A percentile compares a stretch with the other conserved stretches of the same genome.
These are phyloP conservation scores for Kockiozyma suomiensis DNA, from an alignment of 805 yeast species.

Conservation along the genomic window DNA sequence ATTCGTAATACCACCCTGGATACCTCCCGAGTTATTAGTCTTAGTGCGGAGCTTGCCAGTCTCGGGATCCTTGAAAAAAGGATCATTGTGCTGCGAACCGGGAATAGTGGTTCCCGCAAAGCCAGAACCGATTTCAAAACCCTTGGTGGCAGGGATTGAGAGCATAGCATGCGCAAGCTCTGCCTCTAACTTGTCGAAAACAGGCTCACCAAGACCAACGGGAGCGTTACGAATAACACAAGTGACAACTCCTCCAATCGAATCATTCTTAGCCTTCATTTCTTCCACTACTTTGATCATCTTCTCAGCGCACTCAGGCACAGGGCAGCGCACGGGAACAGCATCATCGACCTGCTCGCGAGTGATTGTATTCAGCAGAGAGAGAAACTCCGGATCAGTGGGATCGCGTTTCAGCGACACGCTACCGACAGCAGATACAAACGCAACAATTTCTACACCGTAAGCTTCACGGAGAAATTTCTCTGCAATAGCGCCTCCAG, in stretches of 20 bases:
- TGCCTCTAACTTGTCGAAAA: constrained; percentile 96
- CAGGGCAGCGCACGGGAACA: constrained; percentile 96
- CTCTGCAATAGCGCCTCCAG: constrained; percentile 98
- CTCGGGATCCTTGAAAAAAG: constrained; percentile 65
- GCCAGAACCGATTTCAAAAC: constrained; percentile 97
- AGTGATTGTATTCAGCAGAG: constrained; percentile 72
- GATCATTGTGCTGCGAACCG: constrained; percentile 93
- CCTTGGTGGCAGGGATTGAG: constrained; percentile 96
- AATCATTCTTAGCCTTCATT: constrained; percentile 82
- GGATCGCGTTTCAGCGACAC: constrained; percentile 75
- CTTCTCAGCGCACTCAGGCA: constrained; percentile 62
- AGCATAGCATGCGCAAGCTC: constrained; percentile 96
- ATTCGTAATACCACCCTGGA: constrained; percentile 96
- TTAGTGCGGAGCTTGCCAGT: constrained; percentile 72
- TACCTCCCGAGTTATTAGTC: constrained; percentile 94
- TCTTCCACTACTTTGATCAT: constrained; percentile 89
- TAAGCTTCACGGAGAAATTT: constrained; percentile 76
- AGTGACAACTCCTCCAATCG: constrained; percentile 97
- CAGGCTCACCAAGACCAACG: constrained; percentile 96
- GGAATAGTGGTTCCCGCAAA: constrained; percentile 86
- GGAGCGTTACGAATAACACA: constrained; percentile 96
- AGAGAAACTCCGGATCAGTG: constrained; percentile 57
- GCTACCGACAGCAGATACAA: constrained; percentile 89
- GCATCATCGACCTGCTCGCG: constrained; percentile 84
- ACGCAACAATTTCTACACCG: constrained; percentile 91